Conservation (phyloP, 495 filamentous ascomycete genomes). For the Venustampulla echinocandica region DNA sequence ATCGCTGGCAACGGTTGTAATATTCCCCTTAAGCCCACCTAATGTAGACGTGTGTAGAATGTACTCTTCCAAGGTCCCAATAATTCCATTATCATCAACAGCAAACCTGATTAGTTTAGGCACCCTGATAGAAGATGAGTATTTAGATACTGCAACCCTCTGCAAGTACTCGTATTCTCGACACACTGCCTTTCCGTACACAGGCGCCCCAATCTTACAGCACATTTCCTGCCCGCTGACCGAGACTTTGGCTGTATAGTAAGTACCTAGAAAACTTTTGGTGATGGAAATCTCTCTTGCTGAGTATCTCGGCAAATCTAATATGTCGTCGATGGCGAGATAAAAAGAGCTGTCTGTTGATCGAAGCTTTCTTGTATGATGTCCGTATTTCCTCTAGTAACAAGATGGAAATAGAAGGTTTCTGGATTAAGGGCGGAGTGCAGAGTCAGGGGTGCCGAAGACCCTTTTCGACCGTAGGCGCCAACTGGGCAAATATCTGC, state of each 20-base stretch:
- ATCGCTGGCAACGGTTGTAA: not conserved
- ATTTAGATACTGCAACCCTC: not conserved
- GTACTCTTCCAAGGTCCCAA: not conserved
- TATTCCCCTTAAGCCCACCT: not conserved
- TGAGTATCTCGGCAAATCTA: not conserved
- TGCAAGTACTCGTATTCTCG: not conserved
- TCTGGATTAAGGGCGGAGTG: slow-evolving; percentile 21
- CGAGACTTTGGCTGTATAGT: not conserved
- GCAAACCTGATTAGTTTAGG: not conserved
- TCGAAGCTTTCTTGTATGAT: not conserved
- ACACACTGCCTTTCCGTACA: not conserved
- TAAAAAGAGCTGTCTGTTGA: not conserved
- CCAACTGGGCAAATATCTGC: not conserved
- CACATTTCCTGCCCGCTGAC: not conserved
- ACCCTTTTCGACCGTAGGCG: not conserved
- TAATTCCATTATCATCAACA: not conserved
- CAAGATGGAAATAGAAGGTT: not conserved
- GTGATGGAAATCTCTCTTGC: not conserved
- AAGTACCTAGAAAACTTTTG: not conserved
- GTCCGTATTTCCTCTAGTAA: not conserved
- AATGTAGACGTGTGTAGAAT: not conserved
- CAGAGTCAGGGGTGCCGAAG: slow-evolving; percentile 36
- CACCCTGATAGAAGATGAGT: not conserved
- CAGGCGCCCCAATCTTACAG: not conserved
- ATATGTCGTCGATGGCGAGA: not conserved